Conservation (phyloP, 2,329 filamentous ascomycete species). For the Hyphodiscus sp. region DNA sequence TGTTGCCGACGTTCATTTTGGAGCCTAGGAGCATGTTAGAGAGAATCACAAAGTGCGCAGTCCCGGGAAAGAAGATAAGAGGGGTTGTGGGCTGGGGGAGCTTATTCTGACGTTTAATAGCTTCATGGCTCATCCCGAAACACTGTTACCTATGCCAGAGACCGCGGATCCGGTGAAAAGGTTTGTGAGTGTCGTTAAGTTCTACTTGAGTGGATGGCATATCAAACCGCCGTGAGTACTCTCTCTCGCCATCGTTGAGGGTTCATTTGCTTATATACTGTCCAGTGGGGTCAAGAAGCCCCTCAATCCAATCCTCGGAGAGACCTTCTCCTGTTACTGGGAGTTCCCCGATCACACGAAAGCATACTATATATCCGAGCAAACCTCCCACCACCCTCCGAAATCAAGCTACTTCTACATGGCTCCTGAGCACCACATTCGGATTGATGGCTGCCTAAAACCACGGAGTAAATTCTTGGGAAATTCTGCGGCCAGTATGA, state of each 20-base stretch:
- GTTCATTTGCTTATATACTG: background rate
- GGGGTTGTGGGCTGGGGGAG: background rate
- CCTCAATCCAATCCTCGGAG: slow-evolving; percentile 90
- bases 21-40: slow-evolving; percentile 98
- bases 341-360: slow-evolving; percentile 76
- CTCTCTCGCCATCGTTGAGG: background rate
- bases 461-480: slow-evolving; percentile 91
- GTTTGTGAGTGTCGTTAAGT: slow-evolving; percentile 94
- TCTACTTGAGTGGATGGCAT: slow-evolving; percentile 98
- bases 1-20: slow-evolving; percentile 93
- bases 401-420: slow-evolving; percentile 99
- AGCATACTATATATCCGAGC: slow-evolving; percentile 94
- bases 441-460: slow-evolving; percentile 93
- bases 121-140: slow-evolving; percentile 99
- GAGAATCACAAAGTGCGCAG: slow-evolving; percentile 87
- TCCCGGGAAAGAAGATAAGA: background rate
- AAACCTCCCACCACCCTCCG: slow-evolving; percentile 95
- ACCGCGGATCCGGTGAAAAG: slow-evolving; percentile 85
- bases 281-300: slow-evolving; percentile 93
- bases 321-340: slow-evolving; percentile 95
- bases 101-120: slow-evolving; percentile 40
- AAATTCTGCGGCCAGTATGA: slow-evolving; percentile 95
- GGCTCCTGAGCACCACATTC: slow-evolving; percentile 86
- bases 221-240: slow-evolving; percentile 83
- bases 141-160: slow-evolving; percentile 77